These are phyloP conservation scores for Carex littledalei DNA, from an alignment of 176 grass and related monocot genomes.

Conservation along the genomic window DNA sequence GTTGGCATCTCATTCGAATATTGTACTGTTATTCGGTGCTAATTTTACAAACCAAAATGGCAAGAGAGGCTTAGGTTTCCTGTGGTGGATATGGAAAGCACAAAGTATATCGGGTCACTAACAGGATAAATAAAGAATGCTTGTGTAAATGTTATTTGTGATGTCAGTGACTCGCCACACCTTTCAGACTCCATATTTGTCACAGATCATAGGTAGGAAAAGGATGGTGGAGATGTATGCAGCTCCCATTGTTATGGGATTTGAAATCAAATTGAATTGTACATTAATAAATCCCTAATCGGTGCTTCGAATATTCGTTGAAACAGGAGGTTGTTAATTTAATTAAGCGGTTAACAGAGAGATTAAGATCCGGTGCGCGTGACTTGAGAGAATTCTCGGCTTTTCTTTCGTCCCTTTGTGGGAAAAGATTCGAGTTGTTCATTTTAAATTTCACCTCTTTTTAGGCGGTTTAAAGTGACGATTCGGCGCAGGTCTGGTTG, in stretches of 20 bases:
- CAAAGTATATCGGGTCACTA: not conserved
- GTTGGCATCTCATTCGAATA: constrained; percentile 23
- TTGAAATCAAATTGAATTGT: constrained; percentile 4
- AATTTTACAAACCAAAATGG: not conserved
- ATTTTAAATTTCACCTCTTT: constrained; percentile 18
- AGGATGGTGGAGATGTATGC: constrained; percentile 4
- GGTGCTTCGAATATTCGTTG: constrained; percentile 10
- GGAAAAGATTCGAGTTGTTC: not conserved
- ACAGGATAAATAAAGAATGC: not conserved
- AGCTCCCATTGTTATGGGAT: not conserved
- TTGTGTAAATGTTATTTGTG: not conserved
- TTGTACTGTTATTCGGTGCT: constrained; percentile 9
- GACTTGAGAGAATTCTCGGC: not conserved
- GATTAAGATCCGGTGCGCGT: not conserved
- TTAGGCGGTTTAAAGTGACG: constrained; percentile 20
- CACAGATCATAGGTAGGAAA: not conserved
- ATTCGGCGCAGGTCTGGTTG: not conserved
- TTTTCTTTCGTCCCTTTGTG: not conserved
- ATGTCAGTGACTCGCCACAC: not conserved
- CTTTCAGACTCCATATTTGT: not conserved
- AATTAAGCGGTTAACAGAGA: not conserved
- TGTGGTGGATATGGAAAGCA: not conserved
- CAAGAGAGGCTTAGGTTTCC: not conserved
- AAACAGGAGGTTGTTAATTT: not conserved
- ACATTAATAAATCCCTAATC: not conserved